Evolutionary conservation across 495 filamentous ascomycete species (phyloP).

Genomic region (Sphaerosporella brunnea): DNA sequence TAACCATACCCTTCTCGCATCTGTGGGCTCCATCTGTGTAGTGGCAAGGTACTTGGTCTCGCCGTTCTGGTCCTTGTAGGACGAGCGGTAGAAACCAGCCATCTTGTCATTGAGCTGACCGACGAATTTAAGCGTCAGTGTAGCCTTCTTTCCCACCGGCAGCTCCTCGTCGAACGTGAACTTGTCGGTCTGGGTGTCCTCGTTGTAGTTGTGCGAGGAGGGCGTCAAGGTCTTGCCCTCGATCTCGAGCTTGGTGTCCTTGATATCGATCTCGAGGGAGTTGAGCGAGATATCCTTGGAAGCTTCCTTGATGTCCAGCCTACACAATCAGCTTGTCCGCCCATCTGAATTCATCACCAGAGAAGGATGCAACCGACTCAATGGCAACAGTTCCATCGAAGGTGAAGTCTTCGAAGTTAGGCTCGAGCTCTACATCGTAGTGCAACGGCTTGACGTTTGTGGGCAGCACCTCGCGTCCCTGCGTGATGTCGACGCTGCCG

Average conservation of each 20-base stretch:
- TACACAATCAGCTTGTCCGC: background rate
- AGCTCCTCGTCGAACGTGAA: slow-evolving; percentile 44
- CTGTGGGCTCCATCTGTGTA: slow-evolving; percentile 70
- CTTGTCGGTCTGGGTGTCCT: slow-evolving; percentile 44
- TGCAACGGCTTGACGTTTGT: slow-evolving; percentile 46
- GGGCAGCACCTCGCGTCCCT: slow-evolving; percentile 42
- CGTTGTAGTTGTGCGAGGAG: slow-evolving; percentile 33
- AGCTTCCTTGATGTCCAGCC: slow-evolving; percentile 67
- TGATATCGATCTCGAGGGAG: slow-evolving; percentile 67
- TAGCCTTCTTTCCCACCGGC: slow-evolving; percentile 41
- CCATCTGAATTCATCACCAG: background rate
- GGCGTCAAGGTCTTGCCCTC: slow-evolving; percentile 28
- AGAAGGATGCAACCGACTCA: slow-evolving; percentile 29
- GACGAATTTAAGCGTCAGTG: slow-evolving; percentile 47
- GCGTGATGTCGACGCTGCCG: slow-evolving; percentile 21
- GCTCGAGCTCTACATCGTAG: slow-evolving; percentile 58
- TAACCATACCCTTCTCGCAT: slow-evolving; percentile 38
- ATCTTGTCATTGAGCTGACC: slow-evolving; percentile 61
- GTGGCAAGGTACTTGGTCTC: slow-evolving; percentile 48
- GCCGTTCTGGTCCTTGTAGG: slow-evolving; percentile 48
- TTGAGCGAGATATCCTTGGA: slow-evolving; percentile 77
- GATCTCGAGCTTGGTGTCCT: slow-evolving; percentile 48
- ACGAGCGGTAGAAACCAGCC: slow-evolving; percentile 68
- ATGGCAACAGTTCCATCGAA: slow-evolving; percentile 53
- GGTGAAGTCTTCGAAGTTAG: slow-evolving; percentile 49